Evolutionary conservation across 2,329 filamentous ascomycete species (phyloP).

Genomic region (Mollisia scopiformis): DNA sequence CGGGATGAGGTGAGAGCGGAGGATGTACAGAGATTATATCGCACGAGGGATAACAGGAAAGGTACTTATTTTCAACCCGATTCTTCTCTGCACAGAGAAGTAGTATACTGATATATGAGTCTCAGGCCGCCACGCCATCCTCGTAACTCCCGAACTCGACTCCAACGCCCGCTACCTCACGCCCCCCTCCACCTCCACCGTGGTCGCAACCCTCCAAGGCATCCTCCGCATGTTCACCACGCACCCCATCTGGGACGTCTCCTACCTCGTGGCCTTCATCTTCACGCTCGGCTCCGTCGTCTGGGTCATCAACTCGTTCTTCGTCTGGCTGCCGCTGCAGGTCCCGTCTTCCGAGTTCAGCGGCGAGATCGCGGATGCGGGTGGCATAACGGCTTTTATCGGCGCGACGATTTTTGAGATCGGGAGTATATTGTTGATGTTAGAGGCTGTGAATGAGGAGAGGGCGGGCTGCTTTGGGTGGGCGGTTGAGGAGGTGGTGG

Average conservation of each 20-base stretch:
- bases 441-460: constrained; percentile 72
- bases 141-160: constrained; percentile 32
- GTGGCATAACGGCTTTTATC: constrained; percentile 66
- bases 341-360: constrained; percentile 55
- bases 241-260: constrained; percentile 60
- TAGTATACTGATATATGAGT: too few species aligned
- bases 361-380: constrained; percentile 54
- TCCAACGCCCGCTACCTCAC: constrained; percentile 28
- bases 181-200: constrained; percentile 36
- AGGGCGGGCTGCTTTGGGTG: constrained; percentile 68
- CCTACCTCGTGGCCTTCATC: constrained; percentile 54
- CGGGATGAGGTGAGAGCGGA: constrained; percentile 30
- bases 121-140: constrained; percentile 44
- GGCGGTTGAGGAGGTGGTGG: constrained; percentile 58
- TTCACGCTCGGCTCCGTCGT: constrained; percentile 58
- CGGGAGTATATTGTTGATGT: constrained; percentile 63
- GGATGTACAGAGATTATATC: constrained; percentile 41
- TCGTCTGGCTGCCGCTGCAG: constrained; percentile 62
- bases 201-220: constrained; percentile 32
- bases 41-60: constrained; percentile 50
- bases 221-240: constrained; percentile 51
- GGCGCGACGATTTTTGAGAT: constrained; percentile 69
- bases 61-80: constrained; percentile 35
- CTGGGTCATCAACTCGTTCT: constrained; percentile 65
- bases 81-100: not conserved